Percentiles rank a stretch among this genome's conserved stretches.
Conservation (phyloP, 768 basidiomycete genomes). For the Boletus sp. region DNA sequence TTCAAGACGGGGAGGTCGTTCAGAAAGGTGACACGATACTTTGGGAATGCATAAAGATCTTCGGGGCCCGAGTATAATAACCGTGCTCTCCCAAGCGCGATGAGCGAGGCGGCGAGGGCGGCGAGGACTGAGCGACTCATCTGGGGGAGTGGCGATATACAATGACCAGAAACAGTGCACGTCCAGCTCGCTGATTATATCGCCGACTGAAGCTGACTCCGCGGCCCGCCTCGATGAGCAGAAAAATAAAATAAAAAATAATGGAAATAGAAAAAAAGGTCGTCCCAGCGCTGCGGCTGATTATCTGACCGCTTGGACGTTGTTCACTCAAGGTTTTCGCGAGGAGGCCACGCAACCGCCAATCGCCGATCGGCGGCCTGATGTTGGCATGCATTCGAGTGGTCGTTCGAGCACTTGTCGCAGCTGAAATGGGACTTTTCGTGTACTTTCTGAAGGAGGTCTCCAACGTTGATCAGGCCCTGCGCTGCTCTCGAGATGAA, state of each 20-base stretch:
- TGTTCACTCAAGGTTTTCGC: constrained; percentile 11
- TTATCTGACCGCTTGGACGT: too few relatives aligned
- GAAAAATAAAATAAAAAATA: not conserved
- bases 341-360: constrained; percentile 27
- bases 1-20: constrained; percentile 72
- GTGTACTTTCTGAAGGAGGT: not conserved
- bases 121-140: constrained; percentile 18
- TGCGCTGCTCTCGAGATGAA: constrained; percentile 27
- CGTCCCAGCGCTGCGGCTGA: not conserved
- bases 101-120: constrained; percentile 16
- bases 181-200: constrained; percentile 26
- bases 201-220: constrained; percentile 35
- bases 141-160: not conserved
- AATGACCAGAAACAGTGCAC: not conserved
- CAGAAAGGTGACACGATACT: constrained; percentile 75
- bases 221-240: constrained; percentile 20
- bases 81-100: constrained; percentile 22
- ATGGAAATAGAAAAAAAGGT: not conserved
- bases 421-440: not conserved
- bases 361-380: constrained; percentile 29
- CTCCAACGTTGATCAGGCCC: constrained; percentile 13
- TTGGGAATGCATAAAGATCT: constrained; percentile 78
- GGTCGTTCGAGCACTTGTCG: constrained; percentile 1
- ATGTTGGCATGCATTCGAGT: constrained; percentile 4
- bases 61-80: constrained; percentile 73